These are phyloP conservation scores for Strobilomyces confusus DNA, from an alignment of 768 basidiomycete genomes.

Conservation along the genomic window DNA sequence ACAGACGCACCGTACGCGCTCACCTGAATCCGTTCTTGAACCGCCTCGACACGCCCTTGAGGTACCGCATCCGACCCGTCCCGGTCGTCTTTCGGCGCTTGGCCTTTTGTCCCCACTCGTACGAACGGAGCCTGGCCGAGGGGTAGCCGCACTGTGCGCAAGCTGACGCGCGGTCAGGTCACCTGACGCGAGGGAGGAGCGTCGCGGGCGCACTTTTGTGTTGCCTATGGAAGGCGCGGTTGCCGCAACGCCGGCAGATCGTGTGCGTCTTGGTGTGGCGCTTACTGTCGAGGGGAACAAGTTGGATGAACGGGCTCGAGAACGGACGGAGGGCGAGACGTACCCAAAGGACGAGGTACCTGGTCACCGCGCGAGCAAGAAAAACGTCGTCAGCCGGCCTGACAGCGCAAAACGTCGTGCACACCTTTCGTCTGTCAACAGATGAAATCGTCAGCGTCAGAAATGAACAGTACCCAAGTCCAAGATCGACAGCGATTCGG, in stretches of 20 bases:
- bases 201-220: constrained; percentile 77
- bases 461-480: background rate
- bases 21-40: constrained; percentile 99
- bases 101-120: constrained; percentile 98
- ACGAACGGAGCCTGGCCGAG: constrained; percentile 90
- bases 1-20: background rate
- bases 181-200: no score
- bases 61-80: constrained; percentile 91
- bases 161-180: constrained; percentile 39
- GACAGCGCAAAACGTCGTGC: constrained; percentile 13
- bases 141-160: constrained; percentile 98
- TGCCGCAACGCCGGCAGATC: constrained; percentile 95
- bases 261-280: constrained; percentile 96
- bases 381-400: constrained; percentile 10
- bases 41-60: constrained; percentile 87
- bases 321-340: constrained; percentile 30
- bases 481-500: background rate
- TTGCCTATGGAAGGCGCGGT: constrained; percentile 96
- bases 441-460: constrained; percentile 21
- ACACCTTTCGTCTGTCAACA: constrained; percentile 78
- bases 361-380: constrained; percentile 31
- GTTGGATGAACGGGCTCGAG: background rate
- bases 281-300: constrained; percentile 55
- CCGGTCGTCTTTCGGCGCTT: constrained; percentile 99
- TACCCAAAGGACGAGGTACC: constrained; percentile 97